Percentiles rank a stretch among this genome's conserved stretches.
phyloP scores from a whole-genome alignment of 345 rosid species.

The Pugionium cornutum region DNA sequence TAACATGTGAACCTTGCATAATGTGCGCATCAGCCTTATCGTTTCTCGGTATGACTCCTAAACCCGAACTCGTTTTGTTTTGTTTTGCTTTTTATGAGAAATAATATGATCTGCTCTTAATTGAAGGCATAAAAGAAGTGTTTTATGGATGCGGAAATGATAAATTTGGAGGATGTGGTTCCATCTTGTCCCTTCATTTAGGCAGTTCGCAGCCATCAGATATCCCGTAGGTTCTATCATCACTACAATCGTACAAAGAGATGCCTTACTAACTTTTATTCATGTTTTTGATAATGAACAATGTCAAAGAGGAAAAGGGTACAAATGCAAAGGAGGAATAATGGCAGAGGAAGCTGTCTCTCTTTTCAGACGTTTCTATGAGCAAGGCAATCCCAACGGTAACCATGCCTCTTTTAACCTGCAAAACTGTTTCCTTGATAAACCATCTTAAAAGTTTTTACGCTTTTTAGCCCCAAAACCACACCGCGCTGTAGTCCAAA shows the following conservation, averaged over 20 bases:
- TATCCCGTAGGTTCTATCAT: constrained; percentile 35
- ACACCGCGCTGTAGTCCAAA: constrained; percentile 46
- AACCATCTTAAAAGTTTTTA: not conserved
- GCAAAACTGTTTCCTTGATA: not conserved
- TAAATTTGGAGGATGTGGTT: constrained; percentile 91
- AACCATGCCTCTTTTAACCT: constrained; percentile 17
- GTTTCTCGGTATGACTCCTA: constrained; percentile 55
- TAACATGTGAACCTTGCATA: constrained; percentile 91
- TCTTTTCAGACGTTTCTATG: constrained; percentile 71
- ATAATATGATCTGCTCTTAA: not conserved
- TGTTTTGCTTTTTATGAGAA: not conserved
- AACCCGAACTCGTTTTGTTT: not conserved
- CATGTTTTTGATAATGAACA: constrained; percentile 37
- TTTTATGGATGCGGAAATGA: constrained; percentile 80
- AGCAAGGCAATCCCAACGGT: constrained; percentile 92
- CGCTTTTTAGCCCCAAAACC: constrained; percentile 50
- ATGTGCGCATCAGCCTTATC: constrained; percentile 93
- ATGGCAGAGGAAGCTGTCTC: constrained; percentile 74
- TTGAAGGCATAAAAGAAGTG: constrained; percentile 63
- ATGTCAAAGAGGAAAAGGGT: constrained; percentile 44
- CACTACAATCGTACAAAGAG: not conserved
- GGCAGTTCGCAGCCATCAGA: constrained; percentile 39
- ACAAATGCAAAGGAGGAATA: constrained; percentile 65
- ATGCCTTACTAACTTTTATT: not conserved
- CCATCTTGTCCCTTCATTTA: constrained; percentile 59